phyloP scores from a whole-genome alignment of 2,329 filamentous ascomycete species.

The Hypoxylon sp. region DNA sequence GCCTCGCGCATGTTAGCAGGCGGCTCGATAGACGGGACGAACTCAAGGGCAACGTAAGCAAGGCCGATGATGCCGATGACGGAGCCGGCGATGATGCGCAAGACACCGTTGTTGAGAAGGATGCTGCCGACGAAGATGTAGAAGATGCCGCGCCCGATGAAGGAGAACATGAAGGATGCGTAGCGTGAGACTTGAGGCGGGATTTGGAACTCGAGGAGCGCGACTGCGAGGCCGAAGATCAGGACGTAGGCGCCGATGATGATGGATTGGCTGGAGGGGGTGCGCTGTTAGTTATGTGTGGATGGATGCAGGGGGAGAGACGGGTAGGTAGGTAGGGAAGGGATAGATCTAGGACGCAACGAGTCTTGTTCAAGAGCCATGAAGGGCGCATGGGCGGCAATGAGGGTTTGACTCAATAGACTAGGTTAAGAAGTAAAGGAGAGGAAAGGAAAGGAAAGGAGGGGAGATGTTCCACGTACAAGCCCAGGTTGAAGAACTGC shows the following conservation, averaged over 20 bases:
- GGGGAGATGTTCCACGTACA: conserved; percentile 65
- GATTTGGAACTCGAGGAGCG: conserved; percentile 90
- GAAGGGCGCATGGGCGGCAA: background rate
- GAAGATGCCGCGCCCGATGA: conserved; percentile 95
- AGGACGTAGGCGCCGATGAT: conserved; percentile 91
- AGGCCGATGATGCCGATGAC: conserved; percentile 85
- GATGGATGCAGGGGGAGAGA: background rate
- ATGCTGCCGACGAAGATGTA: conserved; percentile 96
- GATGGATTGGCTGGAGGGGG: conserved; percentile 71
- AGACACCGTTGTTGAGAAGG: conserved; percentile 76
- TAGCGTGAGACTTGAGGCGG: conserved; percentile 93
- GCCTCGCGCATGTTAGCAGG: conserved; percentile 86
- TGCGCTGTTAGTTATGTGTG: conserved; percentile 19
- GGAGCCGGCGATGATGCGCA: conserved; percentile 82
- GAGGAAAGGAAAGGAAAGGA: conserved; percentile 56
- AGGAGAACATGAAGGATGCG: conserved; percentile 97
- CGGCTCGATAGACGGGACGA: conserved; percentile 83
- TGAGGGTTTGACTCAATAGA: background rate
- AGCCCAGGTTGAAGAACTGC: conserved; percentile 74
- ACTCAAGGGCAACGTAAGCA: conserved; percentile 82
- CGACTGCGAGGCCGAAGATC: conserved; percentile 86
- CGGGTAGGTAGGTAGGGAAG: background rate
- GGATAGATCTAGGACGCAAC: too few species aligned
- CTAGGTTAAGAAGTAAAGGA: conserved; percentile 50
- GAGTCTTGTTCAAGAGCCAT: too few species aligned